Conservation (phyloP, 805 yeast species). For the Cyberlindnera subsufficiens region DNA sequence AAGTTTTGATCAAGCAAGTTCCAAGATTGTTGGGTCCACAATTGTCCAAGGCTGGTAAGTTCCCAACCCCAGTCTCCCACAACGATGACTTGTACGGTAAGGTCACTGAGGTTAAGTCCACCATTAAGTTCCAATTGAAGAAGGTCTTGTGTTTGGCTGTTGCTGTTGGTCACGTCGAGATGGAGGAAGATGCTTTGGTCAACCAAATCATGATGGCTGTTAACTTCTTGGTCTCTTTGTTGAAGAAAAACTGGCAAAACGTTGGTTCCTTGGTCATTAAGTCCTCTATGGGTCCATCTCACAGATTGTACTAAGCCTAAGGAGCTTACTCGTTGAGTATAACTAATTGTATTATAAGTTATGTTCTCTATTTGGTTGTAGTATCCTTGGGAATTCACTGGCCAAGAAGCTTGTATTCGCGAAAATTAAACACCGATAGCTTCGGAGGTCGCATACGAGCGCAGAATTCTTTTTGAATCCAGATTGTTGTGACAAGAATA, state of each 20-base stretch:
- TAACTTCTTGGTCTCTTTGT: slow-evolving; percentile 97
- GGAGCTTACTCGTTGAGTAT: background rate
- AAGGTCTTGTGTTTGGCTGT: slow-evolving; percentile 99
- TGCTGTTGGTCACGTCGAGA: slow-evolving; percentile 99
- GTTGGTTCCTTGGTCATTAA: slow-evolving; percentile 99
- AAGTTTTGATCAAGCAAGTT: slow-evolving; percentile 98
- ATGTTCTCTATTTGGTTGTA: too few species aligned
- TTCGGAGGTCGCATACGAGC: too few species aligned
- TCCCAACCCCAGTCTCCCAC: slow-evolving; percentile 99
- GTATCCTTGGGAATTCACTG: too few species aligned
- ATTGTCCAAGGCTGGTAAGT: slow-evolving; percentile 99
- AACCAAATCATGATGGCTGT: slow-evolving; percentile 98
- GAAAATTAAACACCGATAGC: too few species aligned
- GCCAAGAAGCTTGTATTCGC: too few species aligned
- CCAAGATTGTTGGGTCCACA: slow-evolving; percentile 99
- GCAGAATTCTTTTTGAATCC: too few species aligned
- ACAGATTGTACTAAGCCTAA: slow-evolving; percentile 88
- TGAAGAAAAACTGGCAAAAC: slow-evolving; percentile 99
- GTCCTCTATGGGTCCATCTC: slow-evolving; percentile 99
- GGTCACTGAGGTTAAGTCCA: slow-evolving; percentile 96
- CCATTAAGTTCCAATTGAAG: slow-evolving; percentile 99
- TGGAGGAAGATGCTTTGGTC: slow-evolving; percentile 94
- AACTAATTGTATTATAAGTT: too few species aligned
- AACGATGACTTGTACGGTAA: slow-evolving; percentile 94
- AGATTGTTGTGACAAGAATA: too few species aligned